phyloP scores from a whole-genome alignment of 345 rosid species.

The Salix suchowensis region DNA sequence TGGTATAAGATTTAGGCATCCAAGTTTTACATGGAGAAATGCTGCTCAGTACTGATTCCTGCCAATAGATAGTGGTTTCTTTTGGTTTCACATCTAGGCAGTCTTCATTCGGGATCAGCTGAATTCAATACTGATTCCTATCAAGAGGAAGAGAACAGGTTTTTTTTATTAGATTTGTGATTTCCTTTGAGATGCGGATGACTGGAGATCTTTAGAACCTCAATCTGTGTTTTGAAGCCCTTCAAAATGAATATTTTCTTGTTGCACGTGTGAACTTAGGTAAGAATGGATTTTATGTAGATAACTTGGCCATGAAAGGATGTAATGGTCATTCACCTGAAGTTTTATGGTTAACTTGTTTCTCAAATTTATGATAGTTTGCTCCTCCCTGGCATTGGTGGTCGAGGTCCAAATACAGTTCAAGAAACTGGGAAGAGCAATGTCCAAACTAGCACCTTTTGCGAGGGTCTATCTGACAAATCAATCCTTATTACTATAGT shows the following conservation, averaged over 20 bases:
- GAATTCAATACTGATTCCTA: background rate
- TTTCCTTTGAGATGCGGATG: background rate
- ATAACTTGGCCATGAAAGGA: background rate
- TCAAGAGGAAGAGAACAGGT: background rate
- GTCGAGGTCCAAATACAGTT: background rate
- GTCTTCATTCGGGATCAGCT: background rate
- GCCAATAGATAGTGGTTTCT: background rate
- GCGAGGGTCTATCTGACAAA: too few species aligned
- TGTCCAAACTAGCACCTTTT: too few species aligned
- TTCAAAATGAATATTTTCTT: background rate
- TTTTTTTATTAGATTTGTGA: background rate
- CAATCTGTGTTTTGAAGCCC: background rate
- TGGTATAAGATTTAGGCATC: background rate
- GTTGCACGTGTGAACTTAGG: background rate
- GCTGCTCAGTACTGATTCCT: too few species aligned
- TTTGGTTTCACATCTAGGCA: background rate
- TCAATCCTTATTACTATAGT: too few species aligned
- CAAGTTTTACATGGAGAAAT: background rate
- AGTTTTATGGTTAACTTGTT: background rate
- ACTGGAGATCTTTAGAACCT: too few species aligned
- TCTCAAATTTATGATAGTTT: background rate
- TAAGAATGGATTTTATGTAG: background rate
- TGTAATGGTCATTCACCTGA: background rate
- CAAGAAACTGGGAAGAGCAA: background rate
- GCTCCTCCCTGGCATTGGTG: background rate